Conservation (phyloP, 78 protist species). For the Guillardia theta region DNA sequence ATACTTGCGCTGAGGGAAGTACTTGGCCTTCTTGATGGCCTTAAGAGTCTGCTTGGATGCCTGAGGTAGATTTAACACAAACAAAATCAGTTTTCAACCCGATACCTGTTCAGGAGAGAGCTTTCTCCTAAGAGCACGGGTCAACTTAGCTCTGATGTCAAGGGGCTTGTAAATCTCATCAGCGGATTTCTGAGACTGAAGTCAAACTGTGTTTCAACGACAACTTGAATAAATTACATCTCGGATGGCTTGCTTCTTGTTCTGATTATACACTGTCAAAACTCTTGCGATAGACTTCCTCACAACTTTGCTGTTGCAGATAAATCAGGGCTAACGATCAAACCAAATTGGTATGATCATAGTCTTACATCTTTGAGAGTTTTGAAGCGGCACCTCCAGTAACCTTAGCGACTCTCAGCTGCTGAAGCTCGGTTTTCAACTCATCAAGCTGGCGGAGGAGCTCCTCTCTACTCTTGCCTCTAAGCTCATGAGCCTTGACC, state of each 20-base stretch:
- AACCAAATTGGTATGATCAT: background rate
- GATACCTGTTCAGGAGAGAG: constrained; percentile 54
- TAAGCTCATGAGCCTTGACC: constrained; percentile 71
- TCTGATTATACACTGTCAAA: constrained; percentile 81
- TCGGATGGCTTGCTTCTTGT: constrained; percentile 43
- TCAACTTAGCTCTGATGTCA: constrained; percentile 75
- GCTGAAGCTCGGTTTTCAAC: constrained; percentile 74
- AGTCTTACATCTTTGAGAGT: constrained; percentile 68
- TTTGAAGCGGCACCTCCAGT: constrained; percentile 73
- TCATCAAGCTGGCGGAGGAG: constrained; percentile 70
- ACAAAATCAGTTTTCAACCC: background rate
- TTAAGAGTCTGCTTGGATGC: constrained; percentile 25
- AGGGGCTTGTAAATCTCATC: constrained; percentile 51
- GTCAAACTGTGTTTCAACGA: no score
- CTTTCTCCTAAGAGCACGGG: constrained; percentile 76
- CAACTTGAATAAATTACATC: no score
- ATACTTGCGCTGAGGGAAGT: constrained; percentile 75
- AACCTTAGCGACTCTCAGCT: constrained; percentile 80
- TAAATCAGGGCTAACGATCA: background rate
- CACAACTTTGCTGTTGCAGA: constrained; percentile 46
- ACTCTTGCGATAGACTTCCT: constrained; percentile 79
- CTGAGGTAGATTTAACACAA: no score
- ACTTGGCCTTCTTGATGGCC: constrained; percentile 44
- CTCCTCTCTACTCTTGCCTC: constrained; percentile 63
- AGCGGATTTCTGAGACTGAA: background rate